Percentiles rank a stretch among this genome's conserved stretches.
These are phyloP conservation scores for Oryza longistaminata DNA, from an alignment of 176 grass and related monocot genomes.

Conservation along the genomic window DNA sequence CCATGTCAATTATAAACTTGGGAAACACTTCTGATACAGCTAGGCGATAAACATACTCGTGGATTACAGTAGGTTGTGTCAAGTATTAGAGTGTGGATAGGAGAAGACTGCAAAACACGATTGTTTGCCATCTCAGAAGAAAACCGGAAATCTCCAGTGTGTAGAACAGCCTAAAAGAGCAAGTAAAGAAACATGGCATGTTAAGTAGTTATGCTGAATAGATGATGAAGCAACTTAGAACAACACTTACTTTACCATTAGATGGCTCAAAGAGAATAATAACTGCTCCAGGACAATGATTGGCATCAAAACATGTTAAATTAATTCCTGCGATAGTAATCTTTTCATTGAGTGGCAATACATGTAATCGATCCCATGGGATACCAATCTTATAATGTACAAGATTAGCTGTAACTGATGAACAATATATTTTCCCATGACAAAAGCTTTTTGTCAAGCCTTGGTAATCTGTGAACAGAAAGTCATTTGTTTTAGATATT, in stretches of 20 bases:
- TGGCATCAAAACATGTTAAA: conserved; percentile 93
- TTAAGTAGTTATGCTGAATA: conserved; percentile 7
- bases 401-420: conserved; percentile 83
- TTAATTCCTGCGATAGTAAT: conserved; percentile 62
- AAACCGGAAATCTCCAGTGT: conserved; percentile 92
- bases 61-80: conserved; percentile 95
- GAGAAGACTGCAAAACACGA: conserved; percentile 56
- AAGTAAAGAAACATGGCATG: conserved; percentile 34
- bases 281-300: conserved; percentile 91
- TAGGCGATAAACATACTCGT: conserved; percentile 49
- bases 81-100: conserved; percentile 83
- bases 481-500: conserved; percentile 3
- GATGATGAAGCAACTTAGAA: background rate
- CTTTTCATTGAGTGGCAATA: conserved; percentile 84
- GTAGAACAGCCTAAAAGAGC: conserved; percentile 73
- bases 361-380: conserved; percentile 72
- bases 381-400: conserved; percentile 92
- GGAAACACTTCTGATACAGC: background rate
- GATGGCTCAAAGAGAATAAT: conserved; percentile 95
- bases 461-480: conserved; percentile 73
- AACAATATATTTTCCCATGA: conserved; percentile 93
- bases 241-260: conserved; percentile 78
- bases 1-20: conserved; percentile 17
- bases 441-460: conserved; percentile 91
- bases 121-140: conserved; percentile 78